Conservation (phyloP, 805 yeast genomes). For the Saturnispora gosingensis region DNA sequence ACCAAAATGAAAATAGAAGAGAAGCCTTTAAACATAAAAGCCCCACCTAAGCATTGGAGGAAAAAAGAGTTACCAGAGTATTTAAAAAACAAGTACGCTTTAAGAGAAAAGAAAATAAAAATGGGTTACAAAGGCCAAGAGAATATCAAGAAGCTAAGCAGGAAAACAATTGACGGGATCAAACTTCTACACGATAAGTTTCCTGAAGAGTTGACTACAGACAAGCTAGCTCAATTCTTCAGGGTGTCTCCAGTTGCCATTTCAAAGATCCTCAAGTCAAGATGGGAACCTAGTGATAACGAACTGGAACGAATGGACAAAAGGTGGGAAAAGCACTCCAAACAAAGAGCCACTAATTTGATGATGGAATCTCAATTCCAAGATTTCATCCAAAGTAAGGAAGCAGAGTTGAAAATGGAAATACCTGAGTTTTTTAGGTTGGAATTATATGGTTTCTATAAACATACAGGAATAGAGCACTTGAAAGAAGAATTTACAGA, state of each 20-base stretch:
- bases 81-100: slow-evolving; percentile 58
- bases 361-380: slow-evolving; percentile 20
- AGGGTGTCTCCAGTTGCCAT: slow-evolving; percentile 74
- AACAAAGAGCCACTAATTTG: slow-evolving; percentile 19
- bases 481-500: slow-evolving; percentile 18
- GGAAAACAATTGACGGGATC: slow-evolving; percentile 61
- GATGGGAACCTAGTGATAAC: slow-evolving; percentile 60
- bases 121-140: slow-evolving; percentile 11
- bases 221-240: slow-evolving; percentile 54
- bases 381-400: slow-evolving; percentile 24
- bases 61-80: slow-evolving; percentile 47
- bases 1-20: slow-evolving; percentile 10
- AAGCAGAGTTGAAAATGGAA: slow-evolving; percentile 21
- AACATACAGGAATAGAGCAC: slow-evolving; percentile 18
- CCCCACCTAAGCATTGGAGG: slow-evolving; percentile 43
- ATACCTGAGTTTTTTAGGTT: slow-evolving; percentile 24
- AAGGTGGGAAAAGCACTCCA: slow-evolving; percentile 49
- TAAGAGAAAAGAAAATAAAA: slow-evolving; percentile 51
- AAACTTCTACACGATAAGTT: slow-evolving; percentile 42
- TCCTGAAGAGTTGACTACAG: slow-evolving; percentile 51
- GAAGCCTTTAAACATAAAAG: slow-evolving; percentile 5
- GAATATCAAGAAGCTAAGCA: slow-evolving; percentile 58
- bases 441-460: slow-evolving; percentile 18
- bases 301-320: slow-evolving; percentile 37
- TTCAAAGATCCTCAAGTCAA: slow-evolving; percentile 66